A percentile compares a stretch with the other conserved stretches of the same genome.
Conservation (phyloP, 257 asterid genomes). For the Mitragyna speciosa region DNA sequence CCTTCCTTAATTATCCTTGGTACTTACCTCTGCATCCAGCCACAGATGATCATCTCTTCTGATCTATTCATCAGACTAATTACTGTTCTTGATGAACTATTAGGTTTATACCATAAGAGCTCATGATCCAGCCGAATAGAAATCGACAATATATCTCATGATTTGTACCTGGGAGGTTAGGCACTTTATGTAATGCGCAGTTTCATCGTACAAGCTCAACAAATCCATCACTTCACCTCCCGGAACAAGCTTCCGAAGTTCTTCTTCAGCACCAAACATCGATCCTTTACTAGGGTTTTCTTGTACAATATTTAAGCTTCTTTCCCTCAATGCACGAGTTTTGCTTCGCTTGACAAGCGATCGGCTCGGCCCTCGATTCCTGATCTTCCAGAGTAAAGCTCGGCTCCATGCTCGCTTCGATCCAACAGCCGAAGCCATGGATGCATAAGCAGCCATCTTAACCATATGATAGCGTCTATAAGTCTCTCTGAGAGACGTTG, state of each 20-base stretch:
- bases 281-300: slow-evolving; percentile 35
- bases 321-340: slow-evolving; percentile 8
- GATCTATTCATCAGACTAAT: background rate
- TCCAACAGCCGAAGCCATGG: slow-evolving; percentile 75
- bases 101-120: background rate
- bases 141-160: slow-evolving; percentile 55
- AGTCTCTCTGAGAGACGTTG: slow-evolving; percentile 11
- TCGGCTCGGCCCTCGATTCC: slow-evolving; percentile 24
- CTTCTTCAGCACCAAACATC: slow-evolving; percentile 20
- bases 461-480: slow-evolving; percentile 35
- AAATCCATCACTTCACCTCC: slow-evolving; percentile 62
- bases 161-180: slow-evolving; percentile 71
- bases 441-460: slow-evolving; percentile 56
- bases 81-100: background rate
- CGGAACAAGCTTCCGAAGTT: slow-evolving; percentile 59
- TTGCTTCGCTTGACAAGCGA: slow-evolving; percentile 3
- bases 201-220: slow-evolving; percentile 57
- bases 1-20: background rate
- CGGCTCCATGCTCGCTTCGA: slow-evolving; percentile 65
- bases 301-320: background rate
- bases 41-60: background rate
- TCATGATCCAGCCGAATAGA: slow-evolving; percentile 34
- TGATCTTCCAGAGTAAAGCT: slow-evolving; percentile 49
- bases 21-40: background rate
- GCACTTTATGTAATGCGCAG: slow-evolving; percentile 72